Percentiles rank a stretch among this genome's conserved stretches.
Conservation (phyloP, 768 basidiomycete genomes). For the Daedaleopsis sinensis region DNA sequence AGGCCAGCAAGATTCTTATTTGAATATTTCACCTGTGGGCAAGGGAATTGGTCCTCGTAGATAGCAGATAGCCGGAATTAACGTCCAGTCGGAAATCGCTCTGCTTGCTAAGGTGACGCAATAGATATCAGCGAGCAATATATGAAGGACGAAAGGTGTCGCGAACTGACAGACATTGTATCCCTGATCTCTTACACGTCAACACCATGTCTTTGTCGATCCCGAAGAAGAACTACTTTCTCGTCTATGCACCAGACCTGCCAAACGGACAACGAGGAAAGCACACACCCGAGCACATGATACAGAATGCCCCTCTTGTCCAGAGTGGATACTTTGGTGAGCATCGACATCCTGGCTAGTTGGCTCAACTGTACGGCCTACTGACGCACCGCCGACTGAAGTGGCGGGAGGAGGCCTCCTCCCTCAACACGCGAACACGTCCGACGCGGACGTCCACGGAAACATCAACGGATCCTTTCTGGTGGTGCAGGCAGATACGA, state of each 20-base stretch:
- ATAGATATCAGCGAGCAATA: too few relatives aligned
- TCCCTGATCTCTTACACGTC: too few relatives aligned
- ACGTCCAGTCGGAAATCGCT: too few relatives aligned
- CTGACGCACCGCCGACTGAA: neutral
- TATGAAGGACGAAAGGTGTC: too few relatives aligned
- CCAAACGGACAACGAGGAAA: constrained; percentile 12
- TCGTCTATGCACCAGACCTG: constrained; percentile 6
- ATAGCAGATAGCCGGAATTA: too few relatives aligned
- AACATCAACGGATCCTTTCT: constrained; percentile 6
- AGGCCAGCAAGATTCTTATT: too few relatives aligned
- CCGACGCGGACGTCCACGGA: constrained; percentile 1
- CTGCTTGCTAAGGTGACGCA: too few relatives aligned
- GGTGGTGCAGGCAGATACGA: constrained; percentile 3
- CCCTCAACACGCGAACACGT: neutral
- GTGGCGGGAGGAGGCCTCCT: constrained; percentile 2
- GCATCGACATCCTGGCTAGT: neutral
- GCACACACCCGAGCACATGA: constrained; percentile 4
- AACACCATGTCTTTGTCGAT: neutral
- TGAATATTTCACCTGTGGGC: too few relatives aligned
- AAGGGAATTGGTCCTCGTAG: too few relatives aligned
- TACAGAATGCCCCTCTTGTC: constrained; percentile 1
- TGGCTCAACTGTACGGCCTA: too few relatives aligned
- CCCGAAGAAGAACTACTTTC: constrained; percentile 7
- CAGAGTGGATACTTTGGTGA: constrained; percentile 10
- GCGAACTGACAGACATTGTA: too few relatives aligned